These are phyloP conservation scores for Solanum chacoense DNA, from an alignment of 305 asterid species.

Conservation along the genomic window DNA sequence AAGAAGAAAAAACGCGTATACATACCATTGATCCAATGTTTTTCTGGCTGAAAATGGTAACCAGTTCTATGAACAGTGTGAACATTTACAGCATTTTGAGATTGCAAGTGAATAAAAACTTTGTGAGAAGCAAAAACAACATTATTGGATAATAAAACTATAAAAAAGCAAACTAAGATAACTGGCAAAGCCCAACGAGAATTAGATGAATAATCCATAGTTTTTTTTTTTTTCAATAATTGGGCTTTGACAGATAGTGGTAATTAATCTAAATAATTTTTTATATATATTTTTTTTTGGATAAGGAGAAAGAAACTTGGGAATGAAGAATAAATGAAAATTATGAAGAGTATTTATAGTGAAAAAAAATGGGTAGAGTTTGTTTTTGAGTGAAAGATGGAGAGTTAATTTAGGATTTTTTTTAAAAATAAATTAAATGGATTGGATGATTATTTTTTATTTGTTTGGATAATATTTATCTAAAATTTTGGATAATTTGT, in stretches of 20 bases:
- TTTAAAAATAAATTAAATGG: background rate
- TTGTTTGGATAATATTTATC: background rate
- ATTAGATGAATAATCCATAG: background rate
- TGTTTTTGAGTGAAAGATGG: background rate
- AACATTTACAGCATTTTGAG: background rate
- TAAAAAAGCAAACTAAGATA: background rate
- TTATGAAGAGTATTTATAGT: background rate
- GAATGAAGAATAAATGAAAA: background rate
- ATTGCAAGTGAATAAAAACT: slow-evolving; percentile 9
- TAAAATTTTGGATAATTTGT: background rate
- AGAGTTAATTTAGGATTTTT: background rate
- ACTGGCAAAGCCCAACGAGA: background rate
- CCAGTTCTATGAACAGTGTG: slow-evolving; percentile 7
- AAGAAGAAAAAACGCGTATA: background rate
- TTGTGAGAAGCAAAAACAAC: slow-evolving; percentile 23
- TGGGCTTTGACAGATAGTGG: background rate
- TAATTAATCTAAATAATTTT: background rate
- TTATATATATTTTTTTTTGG: background rate
- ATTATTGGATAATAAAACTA: background rate
- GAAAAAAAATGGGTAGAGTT: background rate
- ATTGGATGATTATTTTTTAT: background rate
- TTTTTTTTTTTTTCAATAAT: background rate
- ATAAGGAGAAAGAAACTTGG: background rate
- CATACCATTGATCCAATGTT: slow-evolving; percentile 32
- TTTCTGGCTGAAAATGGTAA: slow-evolving; percentile 25